Evolutionary conservation across 352 stramenopile genomes (phyloP), one percentile per base, ranked within the genome.

Genomic region (Labyrinthula sp.): DNA sequence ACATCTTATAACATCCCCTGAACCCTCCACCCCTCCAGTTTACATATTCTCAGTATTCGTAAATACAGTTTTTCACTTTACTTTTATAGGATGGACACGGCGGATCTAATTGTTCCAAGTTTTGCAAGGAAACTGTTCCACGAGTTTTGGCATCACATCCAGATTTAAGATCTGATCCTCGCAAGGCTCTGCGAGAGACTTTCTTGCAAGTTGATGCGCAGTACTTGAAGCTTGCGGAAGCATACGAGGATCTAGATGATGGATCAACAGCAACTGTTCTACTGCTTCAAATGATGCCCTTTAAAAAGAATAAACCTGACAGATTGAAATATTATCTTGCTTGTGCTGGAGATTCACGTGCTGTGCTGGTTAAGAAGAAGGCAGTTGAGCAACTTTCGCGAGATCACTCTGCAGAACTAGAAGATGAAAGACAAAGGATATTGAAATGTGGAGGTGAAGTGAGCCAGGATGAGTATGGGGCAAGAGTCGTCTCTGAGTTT

Each of bases 71-170:
- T n/a, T n/a, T n/a, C n/a, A n/a, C n/a, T n/a, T n/a, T n/a, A n/a
- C n/a, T n/a, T n/a, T n/a, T n/a, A n/a, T n/a, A n/a, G n/a, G 79
- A 92, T 49, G 79, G 79, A 54, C 79, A 92, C 57, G 79, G 79
- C 34, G 79, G 79, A 24, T 66, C 76, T 29, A 71, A 69, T 18
- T 78, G 74, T 21, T 75, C 79, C 54, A 72, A 89, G 71, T 91
- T 62, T 43, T 72, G 45, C 12, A 20, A 33, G 3, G n/a, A 46
- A 14, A 7, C 48, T 10, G 17, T 61, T 14, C 30, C 64, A 8
- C 22, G 20, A n/a, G 14, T 23, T 12, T 14, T 57, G 5, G 29
- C 9, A n/a, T n/a, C n/a, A 10, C 30, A 30, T 12, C 22, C 39
- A 23, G 23, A 43, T 26, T 15, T 21, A n/a, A 31, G 21, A 4